Percentiles rank a stretch among this genome's conserved stretches.
Conservation (phyloP, 2,329 filamentous ascomycete genomes). For the Verticillium klebahnii region DNA sequence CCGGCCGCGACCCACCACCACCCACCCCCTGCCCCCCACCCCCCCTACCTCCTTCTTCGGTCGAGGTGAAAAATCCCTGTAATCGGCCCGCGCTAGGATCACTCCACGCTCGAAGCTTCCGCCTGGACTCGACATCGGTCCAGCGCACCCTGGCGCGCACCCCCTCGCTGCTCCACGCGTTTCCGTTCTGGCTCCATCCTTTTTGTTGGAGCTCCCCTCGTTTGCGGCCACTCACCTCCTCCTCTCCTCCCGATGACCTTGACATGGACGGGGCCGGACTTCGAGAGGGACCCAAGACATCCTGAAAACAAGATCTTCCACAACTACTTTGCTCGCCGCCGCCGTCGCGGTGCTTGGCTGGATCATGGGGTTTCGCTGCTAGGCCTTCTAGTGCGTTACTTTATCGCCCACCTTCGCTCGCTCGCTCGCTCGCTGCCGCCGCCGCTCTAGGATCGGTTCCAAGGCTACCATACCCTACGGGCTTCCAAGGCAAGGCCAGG, state of each 20-base stretch:
- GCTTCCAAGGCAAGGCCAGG: not conserved
- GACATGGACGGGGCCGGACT: not conserved
- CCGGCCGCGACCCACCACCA: not conserved
- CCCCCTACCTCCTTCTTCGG: not conserved
- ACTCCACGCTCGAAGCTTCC: not conserved
- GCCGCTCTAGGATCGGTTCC: not conserved
- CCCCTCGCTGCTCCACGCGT: not conserved
- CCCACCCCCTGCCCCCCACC: too few species aligned
- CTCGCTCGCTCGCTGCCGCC: not conserved
- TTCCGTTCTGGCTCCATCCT: not conserved
- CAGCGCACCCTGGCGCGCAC: not conserved
- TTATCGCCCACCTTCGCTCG: not conserved
- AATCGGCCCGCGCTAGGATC: not conserved
- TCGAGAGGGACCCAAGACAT: not conserved
- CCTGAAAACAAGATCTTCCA: not conserved
- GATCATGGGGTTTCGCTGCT: not conserved
- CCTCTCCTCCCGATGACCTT: not conserved
- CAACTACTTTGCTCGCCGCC: not conserved
- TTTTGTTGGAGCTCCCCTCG: not conserved
- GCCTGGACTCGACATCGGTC: not conserved
- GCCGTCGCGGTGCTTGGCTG: not conserved
- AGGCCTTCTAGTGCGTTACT: not conserved
- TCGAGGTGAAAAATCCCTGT: not conserved
- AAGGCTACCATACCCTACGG: not conserved
- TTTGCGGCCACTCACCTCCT: not conserved